These are phyloP conservation scores for Citrus inodora DNA, from an alignment of 345 rosid genomes.

Conservation along the genomic window DNA sequence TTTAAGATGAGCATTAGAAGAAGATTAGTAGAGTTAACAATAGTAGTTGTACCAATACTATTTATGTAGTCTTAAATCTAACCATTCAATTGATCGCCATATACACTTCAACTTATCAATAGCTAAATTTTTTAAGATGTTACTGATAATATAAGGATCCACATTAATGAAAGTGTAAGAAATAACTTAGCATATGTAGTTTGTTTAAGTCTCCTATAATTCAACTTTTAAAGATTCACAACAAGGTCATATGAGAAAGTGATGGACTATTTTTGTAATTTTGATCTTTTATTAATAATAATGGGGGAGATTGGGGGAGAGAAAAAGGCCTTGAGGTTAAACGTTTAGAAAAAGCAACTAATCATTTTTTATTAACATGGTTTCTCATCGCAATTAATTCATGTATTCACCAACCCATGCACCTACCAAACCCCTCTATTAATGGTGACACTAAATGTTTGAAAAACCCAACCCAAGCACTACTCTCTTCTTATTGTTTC, in stretches of 20 bases:
- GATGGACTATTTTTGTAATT: constrained; percentile 28
- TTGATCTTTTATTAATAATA: not conserved
- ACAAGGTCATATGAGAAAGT: constrained; percentile 22
- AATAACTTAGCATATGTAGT: not conserved
- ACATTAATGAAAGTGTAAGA: constrained; percentile 1
- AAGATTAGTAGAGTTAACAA: too few relatives aligned
- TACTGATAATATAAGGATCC: not conserved
- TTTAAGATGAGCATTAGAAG: too few relatives aligned
- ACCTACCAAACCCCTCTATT: too few relatives aligned
- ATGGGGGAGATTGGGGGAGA: constrained; percentile 29
- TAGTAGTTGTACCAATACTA: too few relatives aligned
- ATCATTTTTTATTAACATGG: too few relatives aligned
- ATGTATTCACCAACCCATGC: too few relatives aligned
- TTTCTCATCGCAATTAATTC: too few relatives aligned
- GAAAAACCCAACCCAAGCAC: too few relatives aligned
- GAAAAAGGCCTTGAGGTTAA: constrained; percentile 18
- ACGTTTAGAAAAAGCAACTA: too few relatives aligned
- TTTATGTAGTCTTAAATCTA: too few relatives aligned
- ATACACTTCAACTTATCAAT: not conserved
- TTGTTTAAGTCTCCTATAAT: constrained; percentile 6
- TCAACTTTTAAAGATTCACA: not conserved
- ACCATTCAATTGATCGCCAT: not conserved
- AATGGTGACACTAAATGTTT: too few relatives aligned
- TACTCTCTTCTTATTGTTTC: too few relatives aligned
- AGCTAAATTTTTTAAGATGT: not conserved